Base-by-base conservation (phyloP, 495 filamentous ascomycete genomes). In the Tirmania nivea region DNA sequence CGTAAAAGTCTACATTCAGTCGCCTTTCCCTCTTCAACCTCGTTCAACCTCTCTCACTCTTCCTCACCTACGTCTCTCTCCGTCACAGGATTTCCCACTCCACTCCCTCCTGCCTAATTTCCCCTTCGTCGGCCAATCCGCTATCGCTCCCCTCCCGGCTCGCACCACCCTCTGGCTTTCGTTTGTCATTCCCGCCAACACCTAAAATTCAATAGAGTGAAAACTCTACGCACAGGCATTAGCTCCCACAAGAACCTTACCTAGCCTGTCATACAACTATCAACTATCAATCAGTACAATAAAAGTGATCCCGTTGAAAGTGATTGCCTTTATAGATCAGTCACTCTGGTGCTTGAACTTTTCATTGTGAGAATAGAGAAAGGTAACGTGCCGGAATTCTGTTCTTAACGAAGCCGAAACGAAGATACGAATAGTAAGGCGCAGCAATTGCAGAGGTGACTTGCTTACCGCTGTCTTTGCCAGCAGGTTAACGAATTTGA, bases 91-190 rank as follows among this genome's bases (percentile, higher is more conserved):
- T 61, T 51, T 69, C 45, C 67, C 79, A 37, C 71, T 74, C 0
- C 51, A 50, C 35, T 53, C 12, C 8, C 42, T 59, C 19, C 62
- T 60, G 0, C 58, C 75, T 1, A 57, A 58, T 37, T 66, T 80
- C 0, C 60, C 60, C 53, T 54, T 79, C 17, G 59, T 80, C 34
- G 61, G 75, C 20, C 17, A 63, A 8, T 72, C 71, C n/a, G 65
- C 52, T 6, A 16, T 54, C 34, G n/a, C 51, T 37, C 52, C 31
- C 37, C 53, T 34, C 48, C 53, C 21, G 39, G 10, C 10, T 14
- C n/a, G 17, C 36, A n/a, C 59, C 60, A 59, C 56, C 56, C 60
- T 45, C 39, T 4, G 39, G 39, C 39, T 14, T 31, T 45, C 39
- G 39, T 45, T 45, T 45, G 39, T 45, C 39, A 45, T 45, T 42